Evolutionary conservation across 768 basidiomycete species (phyloP).

Genomic region (Mycena indigotica): DNA sequence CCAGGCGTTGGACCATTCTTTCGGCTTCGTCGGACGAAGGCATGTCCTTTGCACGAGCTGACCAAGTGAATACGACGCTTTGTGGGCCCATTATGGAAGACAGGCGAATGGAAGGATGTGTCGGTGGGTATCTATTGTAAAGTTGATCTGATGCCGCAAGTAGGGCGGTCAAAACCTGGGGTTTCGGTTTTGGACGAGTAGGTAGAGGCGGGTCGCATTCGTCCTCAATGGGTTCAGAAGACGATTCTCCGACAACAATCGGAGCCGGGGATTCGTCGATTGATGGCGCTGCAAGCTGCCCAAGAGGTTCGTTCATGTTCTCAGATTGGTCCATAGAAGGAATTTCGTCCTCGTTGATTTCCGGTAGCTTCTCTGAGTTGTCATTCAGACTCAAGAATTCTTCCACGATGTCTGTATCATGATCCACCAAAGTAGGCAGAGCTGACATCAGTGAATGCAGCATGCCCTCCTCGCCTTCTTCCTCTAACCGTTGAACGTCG

Average conservation of each 20-base stretch:
- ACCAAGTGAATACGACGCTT: slow-evolving; percentile 78
- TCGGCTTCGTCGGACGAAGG: slow-evolving; percentile 62
- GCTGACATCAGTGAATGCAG: slow-evolving; percentile 37
- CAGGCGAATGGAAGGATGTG: slow-evolving; percentile 54
- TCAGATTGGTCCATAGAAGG: neutral
- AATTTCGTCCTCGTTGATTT: neutral
- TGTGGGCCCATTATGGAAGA: slow-evolving; percentile 74
- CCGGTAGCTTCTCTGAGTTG: neutral
- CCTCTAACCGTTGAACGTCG: slow-evolving; percentile 60
- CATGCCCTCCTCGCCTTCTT: slow-evolving; percentile 56
- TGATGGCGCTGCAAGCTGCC: neutral
- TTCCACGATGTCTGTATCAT: slow-evolving; percentile 19
- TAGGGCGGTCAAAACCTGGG: slow-evolving; percentile 48
- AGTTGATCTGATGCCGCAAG: slow-evolving; percentile 62
- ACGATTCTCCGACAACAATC: neutral
- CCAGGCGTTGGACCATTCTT: slow-evolving; percentile 55
- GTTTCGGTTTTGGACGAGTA: slow-evolving; percentile 26
- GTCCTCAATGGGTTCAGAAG: neutral
- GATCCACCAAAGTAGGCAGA: slow-evolving; percentile 46
- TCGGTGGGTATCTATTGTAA: slow-evolving; percentile 59
- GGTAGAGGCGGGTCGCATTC: neutral
- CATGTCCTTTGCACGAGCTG: slow-evolving; percentile 43
- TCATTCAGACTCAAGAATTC: slow-evolving; percentile 5
- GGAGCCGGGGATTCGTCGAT: slow-evolving; percentile 3
- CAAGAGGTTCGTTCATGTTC: neutral